These are phyloP conservation scores for Ziziphus jujuba DNA, from an alignment of 306 rosid species.

Conservation along the genomic window DNA sequence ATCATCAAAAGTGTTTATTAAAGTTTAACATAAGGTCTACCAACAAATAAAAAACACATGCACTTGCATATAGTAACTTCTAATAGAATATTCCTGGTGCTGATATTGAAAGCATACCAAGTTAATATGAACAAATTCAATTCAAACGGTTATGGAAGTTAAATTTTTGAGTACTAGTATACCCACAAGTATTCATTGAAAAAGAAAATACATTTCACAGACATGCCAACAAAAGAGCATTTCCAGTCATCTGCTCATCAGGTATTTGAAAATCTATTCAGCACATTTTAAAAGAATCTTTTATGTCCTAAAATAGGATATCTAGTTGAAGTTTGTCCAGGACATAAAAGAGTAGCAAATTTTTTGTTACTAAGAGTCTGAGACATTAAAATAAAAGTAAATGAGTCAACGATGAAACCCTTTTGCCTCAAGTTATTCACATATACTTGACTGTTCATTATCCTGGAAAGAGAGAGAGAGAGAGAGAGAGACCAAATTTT, in stretches of 20 bases:
- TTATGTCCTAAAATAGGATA: not conserved
- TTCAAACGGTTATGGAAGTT: not conserved
- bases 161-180: not conserved
- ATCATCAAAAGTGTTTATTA: slow-evolving; percentile 8
- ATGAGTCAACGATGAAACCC: too few species aligned
- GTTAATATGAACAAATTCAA: not conserved
- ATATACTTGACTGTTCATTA: too few species aligned
- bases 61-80: slow-evolving; percentile 1
- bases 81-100: not conserved
- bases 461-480: too few species aligned
- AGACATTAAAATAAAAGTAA: too few species aligned
- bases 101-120: not conserved
- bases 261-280: not conserved
- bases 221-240: slow-evolving; percentile 1
- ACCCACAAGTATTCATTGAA: not conserved
- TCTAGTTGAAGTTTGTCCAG: too few species aligned
- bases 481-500: too few species aligned
- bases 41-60: too few species aligned
- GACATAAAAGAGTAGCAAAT: too few species aligned
- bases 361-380: too few species aligned
- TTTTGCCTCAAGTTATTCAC: too few species aligned
- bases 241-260: not conserved
- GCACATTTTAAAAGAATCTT: not conserved
- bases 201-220: not conserved
- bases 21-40: too few species aligned